These are phyloP conservation scores for Trichoderma virens DNA, from an alignment of 495 filamentous ascomycete species.

Conservation along the genomic window DNA sequence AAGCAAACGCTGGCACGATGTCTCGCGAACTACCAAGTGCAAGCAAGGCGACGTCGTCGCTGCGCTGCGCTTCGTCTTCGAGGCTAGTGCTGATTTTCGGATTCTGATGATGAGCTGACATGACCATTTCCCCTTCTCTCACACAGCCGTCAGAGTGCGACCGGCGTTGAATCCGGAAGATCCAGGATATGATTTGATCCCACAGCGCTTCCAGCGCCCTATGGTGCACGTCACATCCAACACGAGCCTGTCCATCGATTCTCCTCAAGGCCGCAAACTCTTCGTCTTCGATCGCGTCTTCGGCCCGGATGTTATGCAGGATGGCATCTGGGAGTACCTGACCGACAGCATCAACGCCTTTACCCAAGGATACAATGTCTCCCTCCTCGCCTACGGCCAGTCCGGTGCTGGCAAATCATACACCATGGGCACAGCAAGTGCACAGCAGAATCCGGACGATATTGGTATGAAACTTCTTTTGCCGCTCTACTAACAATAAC, in stretches of 20 bases:
- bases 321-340: conserved; percentile 92
- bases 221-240: conserved; percentile 83
- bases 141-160: conserved; percentile 82
- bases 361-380: conserved; percentile 97
- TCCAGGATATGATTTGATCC: conserved; percentile 89
- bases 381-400: conserved; percentile 93
- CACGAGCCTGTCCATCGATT: conserved; percentile 81
- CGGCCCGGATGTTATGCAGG: conserved; percentile 72
- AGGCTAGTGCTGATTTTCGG: too few relatives aligned
- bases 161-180: conserved; percentile 77
- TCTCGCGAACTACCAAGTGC: too few relatives aligned
- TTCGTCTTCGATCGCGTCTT: conserved; percentile 97
- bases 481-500: background rate
- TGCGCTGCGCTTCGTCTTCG: too few relatives aligned
- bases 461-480: conserved; percentile 60
- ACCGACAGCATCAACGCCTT: conserved; percentile 87
- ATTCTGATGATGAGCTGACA: conserved; percentile 22
- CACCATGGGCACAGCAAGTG: conserved; percentile 96
- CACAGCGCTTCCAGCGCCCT: conserved; percentile 86
- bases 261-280: conserved; percentile 82
- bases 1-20: too few relatives aligned
- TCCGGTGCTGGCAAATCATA: conserved; percentile 99
- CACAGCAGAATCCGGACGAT: conserved; percentile 62
- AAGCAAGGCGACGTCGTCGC: too few relatives aligned
- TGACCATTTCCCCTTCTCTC: conserved; percentile 13